These are phyloP conservation scores for Eimeria brunetti DNA, from an alignment of 169 alveolate genomes.

Conservation along the genomic window DNA sequence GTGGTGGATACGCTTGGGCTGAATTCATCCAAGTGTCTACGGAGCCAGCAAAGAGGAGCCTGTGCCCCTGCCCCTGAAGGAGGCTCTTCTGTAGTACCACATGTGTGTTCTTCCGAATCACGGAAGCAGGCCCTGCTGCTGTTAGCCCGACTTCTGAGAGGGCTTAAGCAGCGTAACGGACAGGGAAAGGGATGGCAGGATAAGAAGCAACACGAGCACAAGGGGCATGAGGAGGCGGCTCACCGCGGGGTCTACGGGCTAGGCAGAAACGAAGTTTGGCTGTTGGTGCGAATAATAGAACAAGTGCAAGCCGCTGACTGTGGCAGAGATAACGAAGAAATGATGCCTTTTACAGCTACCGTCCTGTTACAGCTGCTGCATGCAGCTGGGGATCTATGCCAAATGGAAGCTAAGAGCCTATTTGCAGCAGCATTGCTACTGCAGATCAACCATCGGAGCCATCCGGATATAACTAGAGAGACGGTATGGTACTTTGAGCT, in stretches of 20 bases:
- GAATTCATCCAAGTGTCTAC: background rate
- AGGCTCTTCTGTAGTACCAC: background rate
- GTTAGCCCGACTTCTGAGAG: constrained; percentile 41
- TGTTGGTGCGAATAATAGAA: constrained; percentile 27
- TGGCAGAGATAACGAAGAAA: constrained; percentile 19
- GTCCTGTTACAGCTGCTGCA: constrained; percentile 54
- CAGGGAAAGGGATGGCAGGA: background rate
- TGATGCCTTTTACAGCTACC: constrained; percentile 35
- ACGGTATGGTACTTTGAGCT: background rate
- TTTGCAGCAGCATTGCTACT: constrained; percentile 50
- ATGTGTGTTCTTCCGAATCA: constrained; percentile 32
- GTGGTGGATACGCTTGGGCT: constrained; percentile 44
- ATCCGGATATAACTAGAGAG: constrained; percentile 21
- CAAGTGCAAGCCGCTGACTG: constrained; percentile 12
- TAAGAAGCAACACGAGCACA: background rate
- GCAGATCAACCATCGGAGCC: constrained; percentile 42
- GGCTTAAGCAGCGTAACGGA: background rate
- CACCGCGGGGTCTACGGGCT: constrained; percentile 15
- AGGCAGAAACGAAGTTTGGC: constrained; percentile 39
- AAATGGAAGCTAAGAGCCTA: constrained; percentile 31
- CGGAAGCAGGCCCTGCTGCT: constrained; percentile 45
- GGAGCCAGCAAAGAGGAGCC: background rate
- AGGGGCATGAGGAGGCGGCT: background rate
- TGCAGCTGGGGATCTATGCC: constrained; percentile 54
- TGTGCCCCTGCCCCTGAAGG: background rate